phyloP scores from a whole-genome alignment of 2,329 filamentous ascomycete genomes.

The Beauveria sp. region DNA sequence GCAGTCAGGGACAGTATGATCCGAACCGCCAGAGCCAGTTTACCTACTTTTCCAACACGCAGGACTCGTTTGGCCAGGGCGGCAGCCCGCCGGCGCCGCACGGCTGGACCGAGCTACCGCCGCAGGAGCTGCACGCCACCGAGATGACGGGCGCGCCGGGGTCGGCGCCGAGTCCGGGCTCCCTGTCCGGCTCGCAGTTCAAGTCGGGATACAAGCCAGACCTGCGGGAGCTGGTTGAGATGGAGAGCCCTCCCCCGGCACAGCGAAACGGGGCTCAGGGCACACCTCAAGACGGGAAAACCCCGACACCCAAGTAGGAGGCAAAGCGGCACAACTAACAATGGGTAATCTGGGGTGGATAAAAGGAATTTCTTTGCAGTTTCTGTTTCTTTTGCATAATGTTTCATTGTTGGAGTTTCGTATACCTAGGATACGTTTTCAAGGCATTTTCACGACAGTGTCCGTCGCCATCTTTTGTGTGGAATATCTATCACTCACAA shows the following conservation, averaged over 20 bases:
- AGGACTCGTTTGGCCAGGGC: not conserved
- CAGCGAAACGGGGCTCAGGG: not conserved
- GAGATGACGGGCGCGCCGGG: not conserved
- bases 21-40: conserved; percentile 6
- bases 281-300: not conserved
- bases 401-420: not conserved
- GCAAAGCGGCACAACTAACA: not conserved
- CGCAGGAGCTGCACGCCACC: conserved; percentile 1
- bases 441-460: not conserved
- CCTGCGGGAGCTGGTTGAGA: not conserved
- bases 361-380: not conserved
- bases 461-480: not conserved
- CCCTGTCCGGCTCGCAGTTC: not conserved
- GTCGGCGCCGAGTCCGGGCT: not conserved
- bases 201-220: conserved; percentile 1
- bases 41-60: not conserved
- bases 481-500: not conserved
- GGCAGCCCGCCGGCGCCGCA: not conserved
- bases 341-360: not conserved
- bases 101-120: not conserved
- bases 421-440: not conserved
- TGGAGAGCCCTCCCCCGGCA: not conserved
- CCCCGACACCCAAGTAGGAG: not conserved
- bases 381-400: not conserved
- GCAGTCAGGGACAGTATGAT: not conserved